Evolutionary conservation across 2,329 filamentous ascomycete species (phyloP), one percentile per base, ranked within the genome.

Genomic region (Neonectria ditissima): DNA sequence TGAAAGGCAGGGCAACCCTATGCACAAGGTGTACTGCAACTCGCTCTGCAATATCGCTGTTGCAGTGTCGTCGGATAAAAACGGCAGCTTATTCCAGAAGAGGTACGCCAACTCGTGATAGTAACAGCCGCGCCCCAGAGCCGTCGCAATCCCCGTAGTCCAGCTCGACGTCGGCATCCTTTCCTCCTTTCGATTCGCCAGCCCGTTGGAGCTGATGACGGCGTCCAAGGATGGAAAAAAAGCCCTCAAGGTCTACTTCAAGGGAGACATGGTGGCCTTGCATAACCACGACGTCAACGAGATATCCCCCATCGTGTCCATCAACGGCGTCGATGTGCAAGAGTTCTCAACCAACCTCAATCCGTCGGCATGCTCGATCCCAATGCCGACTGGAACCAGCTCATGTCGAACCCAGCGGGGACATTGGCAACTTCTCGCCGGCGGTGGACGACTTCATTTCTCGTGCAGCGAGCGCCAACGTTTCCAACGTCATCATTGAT

Each of bases 401-500:
- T 59, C 0, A 59, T 59, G 56, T 16, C 18, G 16, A 59, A 37
- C 13, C 56, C 56, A n/a, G 37, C 37, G 4, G 41, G 48, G 47
- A 54, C 18, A 26, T 47, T 20, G 50, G 48, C 48, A 53, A 47
- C 26, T 60, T 60, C 18, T 34, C 37, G 13, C n/a, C 28, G 3
- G 24, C 50, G 10, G 57, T 60, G 3, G 50, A n/a, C 16, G 18
- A 54, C 7, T 60, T 60, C 30, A 60, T 60, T n/a, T 14, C 2
- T 6, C n/a, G 43, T 5, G 57, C 57, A 10, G n/a, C 48, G n/a
- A 24, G 8, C 4, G 24, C 39, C 13, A 50, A 52, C 2, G 4
- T 60, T 4, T 26, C 34, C 13, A 55, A 60, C 2, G 20, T 60
- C 20, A 32, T 60, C n/a, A 60, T 60, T n/a, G 57, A 60, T 18